A percentile compares a stretch with the other conserved stretches of the same genome.
phyloP scores from a whole-genome alignment of 2,329 filamentous ascomycete genomes.

The Ascocoryne sarcoides region DNA sequence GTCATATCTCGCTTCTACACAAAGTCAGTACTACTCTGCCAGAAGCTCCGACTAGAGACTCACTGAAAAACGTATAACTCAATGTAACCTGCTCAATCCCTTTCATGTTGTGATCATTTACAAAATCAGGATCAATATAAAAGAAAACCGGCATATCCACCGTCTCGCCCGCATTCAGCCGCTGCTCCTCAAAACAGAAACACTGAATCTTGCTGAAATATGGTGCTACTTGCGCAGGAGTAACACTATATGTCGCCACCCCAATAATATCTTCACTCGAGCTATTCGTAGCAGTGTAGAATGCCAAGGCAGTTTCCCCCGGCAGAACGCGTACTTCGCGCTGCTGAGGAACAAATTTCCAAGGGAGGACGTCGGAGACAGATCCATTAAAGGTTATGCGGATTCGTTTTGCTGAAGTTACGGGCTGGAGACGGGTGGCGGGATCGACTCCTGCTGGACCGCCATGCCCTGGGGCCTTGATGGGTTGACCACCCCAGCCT shows the following conservation, averaged over 20 bases:
- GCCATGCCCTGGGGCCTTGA: conserved; percentile 67
- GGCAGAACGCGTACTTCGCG: conserved; percentile 91
- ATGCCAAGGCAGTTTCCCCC: conserved; percentile 92
- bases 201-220: conserved; percentile 99
- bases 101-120: conserved; percentile 86
- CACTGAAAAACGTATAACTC: conserved; percentile 98
- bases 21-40: conserved; percentile 29
- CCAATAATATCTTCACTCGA: conserved; percentile 91
- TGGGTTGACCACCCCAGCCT: conserved; percentile 87
- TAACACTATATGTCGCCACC: conserved; percentile 95
- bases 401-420: conserved; percentile 73
- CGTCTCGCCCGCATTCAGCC: conserved; percentile 87
- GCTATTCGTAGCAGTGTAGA: conserved; percentile 93
- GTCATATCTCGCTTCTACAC: conserved; percentile 71
- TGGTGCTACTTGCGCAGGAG: conserved; percentile 86
- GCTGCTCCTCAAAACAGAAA: conserved; percentile 97
- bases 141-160: conserved; percentile 99
- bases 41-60: conserved; percentile 32
- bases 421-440: conserved; percentile 68
- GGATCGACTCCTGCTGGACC: conserved; percentile 47
- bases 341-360: conserved; percentile 97
- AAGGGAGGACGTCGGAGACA: conserved; percentile 88
- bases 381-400: conserved; percentile 94
- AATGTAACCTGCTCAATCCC: conserved; percentile 91
- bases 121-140: conserved; percentile 93